Base-by-base conservation (phyloP, 1,284 basidiomycete species). In the Pisolithus thermaeus region DNA sequence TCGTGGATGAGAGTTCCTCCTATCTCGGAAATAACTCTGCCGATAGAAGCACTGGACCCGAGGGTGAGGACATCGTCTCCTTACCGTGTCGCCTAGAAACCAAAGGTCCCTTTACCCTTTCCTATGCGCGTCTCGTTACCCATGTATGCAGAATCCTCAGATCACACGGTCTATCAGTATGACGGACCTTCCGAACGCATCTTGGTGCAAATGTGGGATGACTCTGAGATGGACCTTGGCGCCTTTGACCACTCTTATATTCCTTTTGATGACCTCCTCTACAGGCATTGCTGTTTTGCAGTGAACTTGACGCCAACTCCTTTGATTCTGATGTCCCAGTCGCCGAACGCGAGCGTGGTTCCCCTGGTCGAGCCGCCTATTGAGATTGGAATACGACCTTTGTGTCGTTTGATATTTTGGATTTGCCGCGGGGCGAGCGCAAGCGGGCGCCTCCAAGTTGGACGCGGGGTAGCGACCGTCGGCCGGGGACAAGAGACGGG, bases 81-180 rank as follows among this genome's bases (percentile, higher is more conserved):
- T 81, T 64, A 92, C 91, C 91, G 82, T 55, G 91, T 93, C 35
- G 95, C 92, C 97, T 96, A 99, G 70, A 82, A 98, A 68, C 97
- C 96, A 63, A 98, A 99, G 0, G 89, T 83, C 46, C 97, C 97
- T 71, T 99, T 99, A 53, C 97, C 97, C 72, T 98, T 98, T 44
- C 96, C 96, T 97, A 99, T 99, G 81, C 97, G 90, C 7, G 95
- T 97, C 70, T 99, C 96, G 64, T 97, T 98, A 50, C 96, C 96
- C 89, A 92, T 30, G 28, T 30, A 52, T 20, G 18, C 7, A 25
- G 16, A 43, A 45, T 27, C 5, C 14, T 66, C 22, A 62, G n/a
- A 18, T 22, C 27, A 9, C 4, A 6, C 9, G 2, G 18, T 20
- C 18, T 20, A 7, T 20, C 2, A 32, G 4, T 5, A 20, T 39